A percentile compares a stretch with the other conserved stretches of the same genome.
These are phyloP conservation scores for Ogataea haglerorum DNA, from an alignment of 805 yeast genomes.

Conservation along the genomic window DNA sequence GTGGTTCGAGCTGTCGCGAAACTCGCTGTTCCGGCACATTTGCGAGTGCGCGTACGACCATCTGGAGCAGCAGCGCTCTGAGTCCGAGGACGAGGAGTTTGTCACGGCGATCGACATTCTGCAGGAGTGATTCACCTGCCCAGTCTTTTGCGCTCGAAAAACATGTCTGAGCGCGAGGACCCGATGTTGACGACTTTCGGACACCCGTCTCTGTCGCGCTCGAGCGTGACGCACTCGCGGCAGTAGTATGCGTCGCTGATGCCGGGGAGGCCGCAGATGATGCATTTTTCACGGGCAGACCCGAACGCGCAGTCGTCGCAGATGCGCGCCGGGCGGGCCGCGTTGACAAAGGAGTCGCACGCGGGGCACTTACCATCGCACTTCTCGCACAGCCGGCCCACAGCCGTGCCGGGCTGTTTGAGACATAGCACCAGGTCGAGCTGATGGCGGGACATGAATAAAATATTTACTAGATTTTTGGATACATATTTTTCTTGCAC, in stretches of 20 bases:
- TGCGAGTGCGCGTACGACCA: constrained; percentile 3
- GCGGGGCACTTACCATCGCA: constrained; percentile 92
- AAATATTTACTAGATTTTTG: background rate
- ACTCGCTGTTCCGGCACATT: constrained; percentile 22
- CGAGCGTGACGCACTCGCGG: constrained; percentile 74
- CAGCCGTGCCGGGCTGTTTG: constrained; percentile 74
- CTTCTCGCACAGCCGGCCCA: constrained; percentile 72
- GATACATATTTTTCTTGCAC: background rate
- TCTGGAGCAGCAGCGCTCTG: constrained; percentile 5
- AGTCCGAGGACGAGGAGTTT: constrained; percentile 18
- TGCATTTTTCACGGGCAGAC: constrained; percentile 58
- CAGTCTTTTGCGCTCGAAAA: constrained; percentile 51
- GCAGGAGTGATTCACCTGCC: constrained; percentile 1
- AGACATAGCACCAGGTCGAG: constrained; percentile 79
- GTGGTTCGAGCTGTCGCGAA: constrained; percentile 50
- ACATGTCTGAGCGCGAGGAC: constrained; percentile 63
- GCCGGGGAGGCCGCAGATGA: constrained; percentile 64
- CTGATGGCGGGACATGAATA: constrained; percentile 81
- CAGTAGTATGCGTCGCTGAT: constrained; percentile 77
- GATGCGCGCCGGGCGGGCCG: constrained; percentile 60
- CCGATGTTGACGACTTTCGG: constrained; percentile 83
- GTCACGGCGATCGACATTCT: constrained; percentile 19
- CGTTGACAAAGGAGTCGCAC: constrained; percentile 82
- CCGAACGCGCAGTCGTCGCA: constrained; percentile 89
- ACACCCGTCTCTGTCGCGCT: constrained; percentile 88